Conservation (phyloP, 2,329 filamentous ascomycete species). For the Verticillium alfalfae region DNA sequence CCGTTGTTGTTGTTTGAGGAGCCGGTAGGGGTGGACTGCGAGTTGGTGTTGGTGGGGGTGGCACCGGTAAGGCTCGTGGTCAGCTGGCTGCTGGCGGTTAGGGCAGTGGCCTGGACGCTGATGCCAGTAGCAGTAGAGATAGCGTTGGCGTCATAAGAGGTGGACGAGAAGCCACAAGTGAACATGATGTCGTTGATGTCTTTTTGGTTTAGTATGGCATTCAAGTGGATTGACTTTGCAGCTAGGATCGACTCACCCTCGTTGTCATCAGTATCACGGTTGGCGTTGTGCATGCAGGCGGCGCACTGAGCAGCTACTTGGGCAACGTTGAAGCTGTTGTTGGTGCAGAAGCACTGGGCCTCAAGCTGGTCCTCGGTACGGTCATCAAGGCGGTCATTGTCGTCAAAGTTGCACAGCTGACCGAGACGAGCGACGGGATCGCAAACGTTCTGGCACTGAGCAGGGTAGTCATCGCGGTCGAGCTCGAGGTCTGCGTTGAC, state of each 20-base stretch:
- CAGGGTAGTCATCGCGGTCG: conserved; percentile 13
- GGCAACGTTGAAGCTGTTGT: conserved; percentile 31
- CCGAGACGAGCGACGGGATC: conserved; percentile 10
- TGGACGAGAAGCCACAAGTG: conserved; percentile 13
- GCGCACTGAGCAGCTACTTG: conserved; percentile 22
- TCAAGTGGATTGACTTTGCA: not conserved
- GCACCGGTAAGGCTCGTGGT: conserved; percentile 9
- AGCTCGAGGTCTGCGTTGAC: conserved; percentile 9
- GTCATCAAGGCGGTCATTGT: conserved; percentile 19
- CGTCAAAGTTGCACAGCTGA: conserved; percentile 10
- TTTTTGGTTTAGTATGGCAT: not conserved
- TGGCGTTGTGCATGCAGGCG: conserved; percentile 11
- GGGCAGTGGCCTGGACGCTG: conserved; percentile 8
- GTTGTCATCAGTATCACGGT: not conserved
- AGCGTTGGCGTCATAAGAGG: conserved; percentile 2
- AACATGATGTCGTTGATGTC: conserved; percentile 14
- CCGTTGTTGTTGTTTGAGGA: not conserved
- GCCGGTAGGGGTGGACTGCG: conserved; percentile 3
- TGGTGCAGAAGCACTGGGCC: conserved; percentile 33
- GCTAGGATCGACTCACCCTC: conserved; percentile 7
- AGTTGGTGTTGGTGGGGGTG: not conserved
- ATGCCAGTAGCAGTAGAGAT: conserved; percentile 9
- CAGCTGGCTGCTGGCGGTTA: conserved; percentile 9
- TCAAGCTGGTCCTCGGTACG: conserved; percentile 28
- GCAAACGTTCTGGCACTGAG: conserved; percentile 12